phyloP scores from a whole-genome alignment of 805 yeast genomes.

The Ogataea corticis region DNA sequence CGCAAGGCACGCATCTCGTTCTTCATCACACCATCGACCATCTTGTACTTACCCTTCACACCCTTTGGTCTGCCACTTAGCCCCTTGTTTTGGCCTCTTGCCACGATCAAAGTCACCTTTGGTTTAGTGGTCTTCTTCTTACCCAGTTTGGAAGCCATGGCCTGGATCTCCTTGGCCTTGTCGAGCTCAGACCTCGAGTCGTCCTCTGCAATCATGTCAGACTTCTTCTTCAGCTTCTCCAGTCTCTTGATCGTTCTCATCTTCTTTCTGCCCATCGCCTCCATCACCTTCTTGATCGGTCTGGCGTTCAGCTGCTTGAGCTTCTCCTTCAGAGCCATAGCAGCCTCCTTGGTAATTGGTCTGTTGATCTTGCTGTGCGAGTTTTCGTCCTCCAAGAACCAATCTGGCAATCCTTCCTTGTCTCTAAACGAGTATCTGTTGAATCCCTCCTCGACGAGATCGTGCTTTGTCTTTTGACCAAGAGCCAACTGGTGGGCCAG shows the following conservation, averaged over 20 bases:
- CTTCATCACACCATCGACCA: constrained; percentile 98
- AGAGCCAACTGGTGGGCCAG: constrained; percentile 93
- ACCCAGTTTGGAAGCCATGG: constrained; percentile 78
- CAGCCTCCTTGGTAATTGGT: constrained; percentile 95
- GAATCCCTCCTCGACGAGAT: constrained; percentile 88
- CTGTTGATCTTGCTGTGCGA: constrained; percentile 80
- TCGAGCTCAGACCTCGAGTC: constrained; percentile 85
- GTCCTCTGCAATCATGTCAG: constrained; percentile 88
- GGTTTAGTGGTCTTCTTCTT: constrained; percentile 71
- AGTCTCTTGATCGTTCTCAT: constrained; percentile 85
- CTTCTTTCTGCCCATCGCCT: constrained; percentile 95
- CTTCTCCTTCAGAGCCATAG: constrained; percentile 72
- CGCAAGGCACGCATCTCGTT: constrained; percentile 93
- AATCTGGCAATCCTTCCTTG: constrained; percentile 86
- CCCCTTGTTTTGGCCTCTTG: constrained; percentile 82
- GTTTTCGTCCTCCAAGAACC: constrained; percentile 94
- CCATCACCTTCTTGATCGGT: constrained; percentile 98
- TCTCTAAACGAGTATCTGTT: constrained; percentile 92
- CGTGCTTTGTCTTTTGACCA: constrained; percentile 82
- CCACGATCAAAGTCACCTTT: constrained; percentile 84
- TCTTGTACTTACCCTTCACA: constrained; percentile 94
- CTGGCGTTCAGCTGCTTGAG: constrained; percentile 86
- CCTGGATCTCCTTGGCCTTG: constrained; percentile 89
- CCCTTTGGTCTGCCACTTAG: constrained; percentile 95
- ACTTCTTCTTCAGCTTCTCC: constrained; percentile 88